A percentile compares a stretch with the other conserved stretches of the same genome.
These are phyloP conservation scores for Crithidia acanthocephali DNA, from an alignment of 208 protist genomes.

Conservation along the genomic window DNA sequence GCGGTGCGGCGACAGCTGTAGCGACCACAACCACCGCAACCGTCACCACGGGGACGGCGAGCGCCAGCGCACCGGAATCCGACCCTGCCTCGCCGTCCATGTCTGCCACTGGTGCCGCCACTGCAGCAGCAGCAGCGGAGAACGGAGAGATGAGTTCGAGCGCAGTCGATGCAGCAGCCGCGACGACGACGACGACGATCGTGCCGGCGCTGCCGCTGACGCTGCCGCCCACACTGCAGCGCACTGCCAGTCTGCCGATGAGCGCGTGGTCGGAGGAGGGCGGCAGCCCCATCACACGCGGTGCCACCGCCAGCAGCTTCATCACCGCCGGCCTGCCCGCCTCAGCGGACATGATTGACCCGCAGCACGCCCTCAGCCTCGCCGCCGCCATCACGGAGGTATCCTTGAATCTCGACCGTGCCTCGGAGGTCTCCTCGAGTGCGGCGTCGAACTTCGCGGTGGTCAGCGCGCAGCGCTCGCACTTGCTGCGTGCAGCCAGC, in stretches of 20 bases:
- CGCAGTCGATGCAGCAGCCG: neutral
- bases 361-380: constrained; percentile 34
- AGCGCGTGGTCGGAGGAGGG: constrained; percentile 1
- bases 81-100: neutral
- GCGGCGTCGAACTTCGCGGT: neutral
- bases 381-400: constrained; percentile 55
- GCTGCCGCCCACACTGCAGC: neutral
- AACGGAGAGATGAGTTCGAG: neutral
- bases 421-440: constrained; percentile 13
- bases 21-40: neutral
- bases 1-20: neutral
- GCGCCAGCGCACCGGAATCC: neutral
- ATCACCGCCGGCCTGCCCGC: constrained; percentile 6
- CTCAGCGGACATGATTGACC: constrained; percentile 13
- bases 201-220: neutral
- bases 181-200: neutral
- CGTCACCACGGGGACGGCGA: neutral
- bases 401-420: constrained; percentile 19
- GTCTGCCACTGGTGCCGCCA: neutral
- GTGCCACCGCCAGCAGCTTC: constrained; percentile 5
- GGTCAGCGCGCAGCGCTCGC: constrained; percentile 7
- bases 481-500: constrained; percentile 17
- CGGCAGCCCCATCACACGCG: constrained; percentile 1
- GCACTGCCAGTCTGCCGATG: neutral
- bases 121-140: neutral